Conservation (phyloP, 306 rosid species). For the Oemleria cerasiformis region DNA sequence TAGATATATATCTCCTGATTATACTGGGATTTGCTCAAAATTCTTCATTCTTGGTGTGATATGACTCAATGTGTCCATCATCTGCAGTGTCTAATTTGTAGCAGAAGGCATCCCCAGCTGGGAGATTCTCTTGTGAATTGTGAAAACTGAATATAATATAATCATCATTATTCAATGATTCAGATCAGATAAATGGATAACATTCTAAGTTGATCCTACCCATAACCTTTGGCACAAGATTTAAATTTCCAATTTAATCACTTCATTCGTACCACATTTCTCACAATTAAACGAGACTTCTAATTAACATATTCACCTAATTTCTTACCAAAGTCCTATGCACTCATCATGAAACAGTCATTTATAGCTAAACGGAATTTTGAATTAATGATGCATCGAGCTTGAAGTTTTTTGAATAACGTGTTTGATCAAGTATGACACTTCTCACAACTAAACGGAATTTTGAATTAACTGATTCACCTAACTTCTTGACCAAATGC, state of each 20-base stretch:
- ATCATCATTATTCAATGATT: slow-evolving; percentile 11
- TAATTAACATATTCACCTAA: not conserved
- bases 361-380: too few species aligned
- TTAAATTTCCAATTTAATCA: too few species aligned
- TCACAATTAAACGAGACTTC: too few species aligned
- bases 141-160: not conserved
- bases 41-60: slow-evolving; percentile 8
- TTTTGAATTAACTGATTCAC: too few species aligned
- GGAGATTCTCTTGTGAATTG: slow-evolving; percentile 24
- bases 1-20: not conserved
- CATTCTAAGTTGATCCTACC: not conserved
- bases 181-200: not conserved
- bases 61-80: slow-evolving; percentile 7
- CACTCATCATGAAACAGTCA: too few species aligned
- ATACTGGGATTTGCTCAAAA: slow-evolving; percentile 8
- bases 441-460: too few species aligned
- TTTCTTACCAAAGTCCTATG: too few species aligned
- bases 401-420: too few species aligned
- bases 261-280: too few species aligned
- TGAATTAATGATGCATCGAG: too few species aligned
- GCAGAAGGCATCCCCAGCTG: slow-evolving; percentile 11
- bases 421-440: too few species aligned
- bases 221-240: not conserved
- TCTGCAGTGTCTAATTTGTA: not conserved
- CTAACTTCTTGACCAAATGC: not conserved